These are phyloP conservation scores for Novymonas esmeraldas DNA, from an alignment of 208 protist genomes.

Conservation along the genomic window DNA sequence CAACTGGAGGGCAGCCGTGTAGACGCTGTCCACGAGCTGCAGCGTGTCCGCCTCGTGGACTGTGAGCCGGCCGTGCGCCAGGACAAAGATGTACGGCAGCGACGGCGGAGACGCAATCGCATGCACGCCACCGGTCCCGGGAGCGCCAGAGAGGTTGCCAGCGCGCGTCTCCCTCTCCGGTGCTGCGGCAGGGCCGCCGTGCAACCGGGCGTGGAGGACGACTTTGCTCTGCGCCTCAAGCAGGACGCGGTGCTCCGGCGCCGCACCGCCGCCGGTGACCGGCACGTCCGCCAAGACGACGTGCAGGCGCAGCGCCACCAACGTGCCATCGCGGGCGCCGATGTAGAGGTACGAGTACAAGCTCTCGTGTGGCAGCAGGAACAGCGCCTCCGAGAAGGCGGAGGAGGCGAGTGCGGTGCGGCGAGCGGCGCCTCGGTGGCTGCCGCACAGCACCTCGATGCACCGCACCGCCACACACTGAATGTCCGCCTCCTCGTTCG, in stretches of 20 bases:
- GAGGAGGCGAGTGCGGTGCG: conserved; percentile 13
- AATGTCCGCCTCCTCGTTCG: conserved; percentile 19
- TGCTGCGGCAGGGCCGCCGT: no score
- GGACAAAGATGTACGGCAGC: conserved; percentile 18
- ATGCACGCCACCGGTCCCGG: not conserved
- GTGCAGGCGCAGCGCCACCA: conserved; percentile 36
- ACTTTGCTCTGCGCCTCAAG: conserved; percentile 31
- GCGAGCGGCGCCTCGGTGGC: no score
- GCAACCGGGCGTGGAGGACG: no score
- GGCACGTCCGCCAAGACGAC: conserved; percentile 11
- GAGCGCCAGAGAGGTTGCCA: no score
- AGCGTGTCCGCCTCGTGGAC: conserved; percentile 24
- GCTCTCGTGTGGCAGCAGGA: conserved; percentile 26
- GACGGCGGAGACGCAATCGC: conserved; percentile 2
- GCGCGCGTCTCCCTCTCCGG: no score
- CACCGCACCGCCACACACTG: conserved; percentile 36
- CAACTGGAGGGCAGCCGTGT: conserved; percentile 5
- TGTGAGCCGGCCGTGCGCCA: conserved; percentile 12
- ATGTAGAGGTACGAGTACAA: conserved; percentile 36
- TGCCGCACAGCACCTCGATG: conserved; percentile 13
- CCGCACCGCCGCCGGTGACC: not conserved
- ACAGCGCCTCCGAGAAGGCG: conserved; percentile 1
- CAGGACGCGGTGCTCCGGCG: conserved; percentile 21
- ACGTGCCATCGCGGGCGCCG: conserved; percentile 27
- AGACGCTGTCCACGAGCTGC: conserved; percentile 4